Conservation (phyloP, 306 rosid species). For the Castanospermum australe region DNA sequence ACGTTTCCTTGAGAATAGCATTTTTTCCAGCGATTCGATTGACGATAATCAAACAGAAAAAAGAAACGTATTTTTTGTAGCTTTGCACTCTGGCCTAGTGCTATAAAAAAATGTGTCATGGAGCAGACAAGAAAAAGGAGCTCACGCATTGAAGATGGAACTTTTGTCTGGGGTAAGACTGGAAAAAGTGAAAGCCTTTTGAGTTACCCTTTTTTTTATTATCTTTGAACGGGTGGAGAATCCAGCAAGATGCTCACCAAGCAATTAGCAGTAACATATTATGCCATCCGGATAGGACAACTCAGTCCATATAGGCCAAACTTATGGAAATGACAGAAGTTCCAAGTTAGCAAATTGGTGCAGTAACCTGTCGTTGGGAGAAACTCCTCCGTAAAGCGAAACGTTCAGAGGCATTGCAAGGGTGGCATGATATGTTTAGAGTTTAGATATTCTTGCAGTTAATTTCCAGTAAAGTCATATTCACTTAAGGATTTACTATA, state of each 20-base stretch:
- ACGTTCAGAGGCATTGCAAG: not conserved
- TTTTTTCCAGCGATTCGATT: not conserved
- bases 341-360: not conserved
- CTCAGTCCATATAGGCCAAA: not conserved
- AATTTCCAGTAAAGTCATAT: no score
- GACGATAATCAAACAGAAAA: not conserved
- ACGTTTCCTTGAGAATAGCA: not conserved
- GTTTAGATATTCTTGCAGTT: no score
- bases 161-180: conserved; percentile 20
- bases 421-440: not conserved
- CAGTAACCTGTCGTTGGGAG: not conserved
- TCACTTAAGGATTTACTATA: no score
- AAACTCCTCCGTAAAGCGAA: not conserved
- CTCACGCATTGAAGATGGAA: conserved; percentile 14
- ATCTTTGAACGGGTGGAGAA: conserved; percentile 27
- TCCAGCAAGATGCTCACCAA: conserved; percentile 12
- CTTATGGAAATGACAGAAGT: not conserved
- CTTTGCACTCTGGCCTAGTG: conserved; percentile 23
- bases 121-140: conserved; percentile 52
- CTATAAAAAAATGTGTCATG: conserved; percentile 30
- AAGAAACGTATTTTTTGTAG: not conserved
- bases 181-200: not conserved
- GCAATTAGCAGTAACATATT: not conserved
- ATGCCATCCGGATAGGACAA: not conserved
- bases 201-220: not conserved